Conservation (phyloP, 352 stramenopile species). For the Thalassiosira hispida region DNA sequence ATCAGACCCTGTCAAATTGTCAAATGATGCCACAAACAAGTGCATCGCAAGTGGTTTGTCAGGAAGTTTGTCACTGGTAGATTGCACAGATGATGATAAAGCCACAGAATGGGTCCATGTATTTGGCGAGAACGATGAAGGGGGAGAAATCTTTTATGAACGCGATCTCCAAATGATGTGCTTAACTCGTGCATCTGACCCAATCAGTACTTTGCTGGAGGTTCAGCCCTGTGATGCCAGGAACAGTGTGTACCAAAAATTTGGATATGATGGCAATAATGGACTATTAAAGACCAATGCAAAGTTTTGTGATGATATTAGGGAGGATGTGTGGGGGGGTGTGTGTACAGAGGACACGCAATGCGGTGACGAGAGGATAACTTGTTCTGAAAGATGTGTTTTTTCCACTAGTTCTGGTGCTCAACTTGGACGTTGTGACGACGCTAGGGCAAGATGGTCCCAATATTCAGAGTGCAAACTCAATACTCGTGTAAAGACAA, state of each 20-base stretch:
- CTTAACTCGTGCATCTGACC: background rate
- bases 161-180: too few species aligned
- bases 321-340: too few species aligned
- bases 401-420: too few species aligned
- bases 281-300: conserved; percentile 1
- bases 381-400: too few species aligned
- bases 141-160: conserved; percentile 31
- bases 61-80: conserved; percentile 9
- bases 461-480: conserved; percentile 35
- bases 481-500: conserved; percentile 21
- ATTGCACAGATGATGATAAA: conserved; percentile 11
- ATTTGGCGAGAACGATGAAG: conserved; percentile 4
- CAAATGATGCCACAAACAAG: conserved; percentile 11
- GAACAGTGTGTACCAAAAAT: background rate
- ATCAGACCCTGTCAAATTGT: conserved; percentile 25
- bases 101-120: conserved; percentile 19
- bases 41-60: conserved; percentile 6
- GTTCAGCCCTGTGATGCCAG: background rate
- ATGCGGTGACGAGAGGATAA: too few species aligned
- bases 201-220: background rate
- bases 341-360: too few species aligned
- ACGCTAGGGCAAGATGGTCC: conserved; percentile 17
- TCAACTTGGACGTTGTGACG: conserved; percentile 2
- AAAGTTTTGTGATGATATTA: too few species aligned
- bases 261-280: conserved; percentile 2